phyloP scores from a whole-genome alignment of 768 basidiomycete species.

The Pisolithus orientalis region DNA sequence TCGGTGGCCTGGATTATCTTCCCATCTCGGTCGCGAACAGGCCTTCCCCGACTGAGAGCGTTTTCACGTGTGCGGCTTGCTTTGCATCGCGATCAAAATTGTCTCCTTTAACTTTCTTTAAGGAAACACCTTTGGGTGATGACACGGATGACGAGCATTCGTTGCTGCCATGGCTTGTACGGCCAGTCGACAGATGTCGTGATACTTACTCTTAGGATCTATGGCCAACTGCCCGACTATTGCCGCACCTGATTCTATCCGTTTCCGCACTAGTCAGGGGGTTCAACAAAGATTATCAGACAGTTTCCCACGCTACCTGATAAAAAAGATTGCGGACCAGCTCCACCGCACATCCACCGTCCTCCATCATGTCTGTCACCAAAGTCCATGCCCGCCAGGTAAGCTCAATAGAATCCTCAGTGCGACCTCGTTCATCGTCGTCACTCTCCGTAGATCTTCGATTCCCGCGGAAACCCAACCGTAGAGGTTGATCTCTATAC shows the following conservation, averaged over 20 bases:
- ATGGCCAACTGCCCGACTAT: constrained; percentile 3
- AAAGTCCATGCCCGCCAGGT: constrained; percentile 94
- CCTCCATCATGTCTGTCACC: constrained; percentile 76
- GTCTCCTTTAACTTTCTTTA: constrained; percentile 82
- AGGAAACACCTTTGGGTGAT: constrained; percentile 40
- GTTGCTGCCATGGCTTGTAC: constrained; percentile 19
- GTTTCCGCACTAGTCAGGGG: constrained; percentile 23
- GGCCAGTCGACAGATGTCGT: constrained; percentile 10
- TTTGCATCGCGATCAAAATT: constrained; percentile 99
- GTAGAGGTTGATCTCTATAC: constrained; percentile 92
- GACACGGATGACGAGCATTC: constrained; percentile 23
- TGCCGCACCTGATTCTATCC: background rate
- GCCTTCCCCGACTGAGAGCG: constrained; percentile 22
- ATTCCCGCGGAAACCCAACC: constrained; percentile 97
- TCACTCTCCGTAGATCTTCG: constrained; percentile 73
- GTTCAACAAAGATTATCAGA: constrained; percentile 32
- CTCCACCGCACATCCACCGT: constrained; percentile 12
- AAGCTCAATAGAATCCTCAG: constrained; percentile 10
- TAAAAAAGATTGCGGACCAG: constrained; percentile 17
- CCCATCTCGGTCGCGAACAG: constrained; percentile 78
- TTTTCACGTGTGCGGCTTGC: constrained; percentile 74
- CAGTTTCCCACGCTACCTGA: constrained; percentile 23
- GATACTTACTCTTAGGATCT: constrained; percentile 3
- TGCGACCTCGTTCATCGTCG: background rate
- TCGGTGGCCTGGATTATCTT: constrained; percentile 91